Percentiles rank a stretch among this genome's conserved stretches.
Evolutionary conservation across 1,284 basidiomycete species (phyloP).

Genomic region (Bondarzewia mesenterica): DNA sequence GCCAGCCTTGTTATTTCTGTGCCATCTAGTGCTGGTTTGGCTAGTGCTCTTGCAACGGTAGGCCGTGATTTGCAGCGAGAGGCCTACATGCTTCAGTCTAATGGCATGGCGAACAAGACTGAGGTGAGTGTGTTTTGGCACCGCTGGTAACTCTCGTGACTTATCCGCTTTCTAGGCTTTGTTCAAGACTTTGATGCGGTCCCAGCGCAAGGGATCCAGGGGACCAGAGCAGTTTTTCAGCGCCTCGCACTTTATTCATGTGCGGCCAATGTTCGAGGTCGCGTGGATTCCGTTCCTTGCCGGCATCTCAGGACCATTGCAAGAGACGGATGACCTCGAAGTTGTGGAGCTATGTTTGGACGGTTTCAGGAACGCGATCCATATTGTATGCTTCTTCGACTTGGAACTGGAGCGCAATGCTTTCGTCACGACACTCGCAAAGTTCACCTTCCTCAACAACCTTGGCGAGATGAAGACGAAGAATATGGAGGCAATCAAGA

Average conservation of each 20-base stretch:
- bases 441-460: slow-evolving; percentile 96
- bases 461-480: slow-evolving; percentile 97
- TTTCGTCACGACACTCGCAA: slow-evolving; percentile 94
- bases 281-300: slow-evolving; percentile 97
- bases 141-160: too few relatives aligned
- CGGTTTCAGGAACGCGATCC: slow-evolving; percentile 90
- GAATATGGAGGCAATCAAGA: slow-evolving; percentile 97
- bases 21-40: slow-evolving; percentile 54
- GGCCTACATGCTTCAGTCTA: slow-evolving; percentile 88
- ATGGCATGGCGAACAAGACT: slow-evolving; percentile 92
- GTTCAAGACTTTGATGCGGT: slow-evolving; percentile 83
- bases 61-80: slow-evolving; percentile 91
- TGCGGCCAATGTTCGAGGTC: slow-evolving; percentile 96
- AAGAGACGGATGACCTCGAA: slow-evolving; percentile 89
- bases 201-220: slow-evolving; percentile 74
- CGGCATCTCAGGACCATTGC: slow-evolving; percentile 85
- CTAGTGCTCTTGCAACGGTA: slow-evolving; percentile 77
- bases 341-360: slow-evolving; percentile 89
- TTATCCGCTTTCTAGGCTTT: slow-evolving; percentile 50
- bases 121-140: slow-evolving; percentile 54
- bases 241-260: slow-evolving; percentile 91
- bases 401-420: slow-evolving; percentile 93
- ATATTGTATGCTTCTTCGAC: slow-evolving; percentile 91
- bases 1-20: slow-evolving; percentile 33
- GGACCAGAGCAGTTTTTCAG: slow-evolving; percentile 84